Conservation (phyloP, 2,329 filamentous ascomycete genomes). For the Nigrospora sphaerica region DNA sequence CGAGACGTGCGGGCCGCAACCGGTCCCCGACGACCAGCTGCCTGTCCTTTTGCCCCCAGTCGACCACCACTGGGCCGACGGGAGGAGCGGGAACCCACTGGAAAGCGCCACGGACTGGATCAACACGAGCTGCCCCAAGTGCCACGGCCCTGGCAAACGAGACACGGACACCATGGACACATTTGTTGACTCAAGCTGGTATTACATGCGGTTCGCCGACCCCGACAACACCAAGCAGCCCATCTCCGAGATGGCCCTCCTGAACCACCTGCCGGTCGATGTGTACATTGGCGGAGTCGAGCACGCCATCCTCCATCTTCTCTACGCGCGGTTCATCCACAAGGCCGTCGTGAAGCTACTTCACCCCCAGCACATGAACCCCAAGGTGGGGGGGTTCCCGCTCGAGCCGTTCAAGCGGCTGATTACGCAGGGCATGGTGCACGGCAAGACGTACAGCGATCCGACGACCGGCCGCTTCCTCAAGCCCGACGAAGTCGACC, state of each 20-base stretch:
- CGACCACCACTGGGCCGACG: slow-evolving; percentile 59
- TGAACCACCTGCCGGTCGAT: slow-evolving; percentile 64
- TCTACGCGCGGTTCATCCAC: slow-evolving; percentile 86
- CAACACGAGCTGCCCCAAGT: slow-evolving; percentile 69
- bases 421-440: slow-evolving; percentile 88
- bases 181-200: slow-evolving; percentile 94
- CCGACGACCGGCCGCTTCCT: slow-evolving; percentile 70
- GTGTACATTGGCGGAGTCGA: slow-evolving; percentile 87
- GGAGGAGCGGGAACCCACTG: slow-evolving; percentile 69
- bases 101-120: slow-evolving; percentile 67
- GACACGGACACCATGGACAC: slow-evolving; percentile 97
- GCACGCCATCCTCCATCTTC: slow-evolving; percentile 81
- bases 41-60: slow-evolving; percentile 70
- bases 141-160: slow-evolving; percentile 61
- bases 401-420: slow-evolving; percentile 76
- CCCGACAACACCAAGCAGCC: slow-evolving; percentile 54
- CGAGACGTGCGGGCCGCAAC: slow-evolving; percentile 65
- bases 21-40: slow-evolving; percentile 69
- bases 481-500: slow-evolving; percentile 66
- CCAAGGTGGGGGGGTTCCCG: background rate
- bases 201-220: slow-evolving; percentile 76
- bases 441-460: slow-evolving; percentile 75
- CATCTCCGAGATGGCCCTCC: slow-evolving; percentile 53
- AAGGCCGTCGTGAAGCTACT: slow-evolving; percentile 66
- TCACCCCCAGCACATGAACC: slow-evolving; percentile 23